Base-by-base conservation (phyloP, 768 basidiomycete species). In the Leccinum disarticulatum region DNA sequence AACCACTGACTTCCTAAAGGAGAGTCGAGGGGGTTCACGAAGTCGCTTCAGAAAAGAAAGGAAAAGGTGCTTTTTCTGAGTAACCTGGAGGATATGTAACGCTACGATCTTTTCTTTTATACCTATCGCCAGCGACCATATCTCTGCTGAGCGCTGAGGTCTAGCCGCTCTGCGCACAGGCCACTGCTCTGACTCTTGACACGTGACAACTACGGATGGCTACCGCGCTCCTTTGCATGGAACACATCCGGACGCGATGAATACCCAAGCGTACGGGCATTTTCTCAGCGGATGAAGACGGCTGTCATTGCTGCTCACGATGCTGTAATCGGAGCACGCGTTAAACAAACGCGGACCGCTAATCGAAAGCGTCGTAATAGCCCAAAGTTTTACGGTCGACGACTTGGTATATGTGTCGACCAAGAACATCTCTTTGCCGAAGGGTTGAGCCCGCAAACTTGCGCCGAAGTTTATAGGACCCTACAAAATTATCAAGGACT, bases 281-380 rank as follows among this genome's bases (percentile, higher is more conserved):
- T 72, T 52, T 71, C 71, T 0, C 61, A 66, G 9, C 14, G 51
- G 9, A 67, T 73, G 55, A 73, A 72, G 50, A 17, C 59, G 0
- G 72, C 22, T 22, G 22, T 22, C 22, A 22, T 22, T 22, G 22
- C 22, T 22, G 22, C 22, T 22, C 22, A 79, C 35, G 71, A 78
- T 43, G 53, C 64, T 0, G 70, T 77, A 1, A n/a, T 77, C 0
- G 64, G 59, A 1, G 58, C 69, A 0, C 47, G 70, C 0, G 74
- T 76, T 0, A 78, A 77, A 55, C 74, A 79, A 35, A 77, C 73
- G 0, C n/a, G 60, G 0, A 38, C 53, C 3, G 69, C 74, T 0
- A 79, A 79, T 53, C 36, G 58, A 1, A 58, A 66, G 1, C 56
- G 72, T 0, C 55, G 56, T 0, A 7, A 27, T 0, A 2, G 14